Percentiles rank a stretch among this genome's conserved stretches.
phyloP scores from a whole-genome alignment of 805 yeast species.

The Myxozyma geophila region DNA sequence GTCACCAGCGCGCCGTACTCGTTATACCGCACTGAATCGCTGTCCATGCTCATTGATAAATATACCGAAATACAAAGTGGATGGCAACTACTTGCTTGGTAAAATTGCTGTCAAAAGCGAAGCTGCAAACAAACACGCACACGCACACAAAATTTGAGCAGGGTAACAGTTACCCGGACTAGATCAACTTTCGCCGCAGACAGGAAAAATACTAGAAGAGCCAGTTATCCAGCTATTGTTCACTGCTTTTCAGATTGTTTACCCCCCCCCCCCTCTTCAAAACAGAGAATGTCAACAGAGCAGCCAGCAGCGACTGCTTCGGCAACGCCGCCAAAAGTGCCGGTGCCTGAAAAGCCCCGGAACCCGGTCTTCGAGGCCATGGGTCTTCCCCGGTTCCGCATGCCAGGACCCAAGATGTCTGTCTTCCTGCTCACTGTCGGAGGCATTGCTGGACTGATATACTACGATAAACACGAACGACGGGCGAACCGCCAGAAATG shows the following conservation, averaged over 20 bases:
- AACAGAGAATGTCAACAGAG: no score
- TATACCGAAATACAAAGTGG: neutral
- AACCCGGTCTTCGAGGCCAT: slow-evolving; percentile 81
- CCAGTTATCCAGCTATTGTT: neutral
- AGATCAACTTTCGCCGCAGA: neutral
- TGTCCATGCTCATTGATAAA: neutral
- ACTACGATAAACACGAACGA: slow-evolving; percentile 79
- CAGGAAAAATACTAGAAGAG: neutral
- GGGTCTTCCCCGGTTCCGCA: slow-evolving; percentile 76
- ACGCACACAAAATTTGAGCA: neutral
- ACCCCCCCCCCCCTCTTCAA: no score
- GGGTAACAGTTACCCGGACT: neutral
- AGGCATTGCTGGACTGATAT: slow-evolving; percentile 70
- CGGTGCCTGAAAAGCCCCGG: slow-evolving; percentile 8
- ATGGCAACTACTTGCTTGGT: neutral
- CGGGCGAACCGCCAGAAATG: slow-evolving; percentile 65
- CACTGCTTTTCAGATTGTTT: neutral
- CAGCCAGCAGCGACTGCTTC: neutral
- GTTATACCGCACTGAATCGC: slow-evolving; percentile 13
- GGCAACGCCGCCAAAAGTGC: neutral
- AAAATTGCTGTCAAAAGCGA: neutral
- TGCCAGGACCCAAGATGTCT: slow-evolving; percentile 93
- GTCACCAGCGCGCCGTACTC: slow-evolving; percentile 25
- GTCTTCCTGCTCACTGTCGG: slow-evolving; percentile 80
- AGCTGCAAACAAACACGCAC: neutral